Evolutionary conservation across 352 stramenopile genomes (phyloP), one percentile per base, ranked within the genome.

Genomic region (Globisporangium echinulatum): DNA sequence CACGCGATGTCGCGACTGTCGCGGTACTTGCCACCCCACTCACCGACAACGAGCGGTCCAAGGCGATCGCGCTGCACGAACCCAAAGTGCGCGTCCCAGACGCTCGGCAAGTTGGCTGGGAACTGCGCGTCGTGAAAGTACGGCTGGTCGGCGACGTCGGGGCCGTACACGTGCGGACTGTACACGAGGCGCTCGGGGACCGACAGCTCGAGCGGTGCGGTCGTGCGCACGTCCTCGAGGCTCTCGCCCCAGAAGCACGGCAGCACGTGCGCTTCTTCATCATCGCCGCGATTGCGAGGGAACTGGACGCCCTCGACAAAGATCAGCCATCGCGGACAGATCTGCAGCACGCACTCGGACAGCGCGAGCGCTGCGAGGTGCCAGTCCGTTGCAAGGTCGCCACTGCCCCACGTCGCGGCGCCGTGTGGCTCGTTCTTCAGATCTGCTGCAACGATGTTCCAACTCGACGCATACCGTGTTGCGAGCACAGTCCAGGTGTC

Each of bases 81-180:
- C 4, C 79, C 79, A 65, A 90, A 85, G 48, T 87, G 76, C 1
- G 54, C 40, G 47, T 88, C 67, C 79, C 79, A 90, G 50, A 90
- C 71, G 17, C 38, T 19, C 47, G 71, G 68, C 63, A 90, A 65
- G 63, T 90, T 87, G 7, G 39, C 44, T 33, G 68, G 72, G 50
- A 77, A 84, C 39, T 67, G 39, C 7, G 57, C n/a, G 4, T 65
- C 56, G 55, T 69, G 49, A 25, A 87, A 82, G 56, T 84, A 83
- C 51, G 74, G 62, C 48, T 86, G 76, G 49, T 64, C 64, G 4
- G 71, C 61, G 1, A 86, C 74, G 36, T 69, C 65, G 33, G 74
- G 71, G 1, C 74, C 72, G 49, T 86, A 86, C 2, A 72, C 70
- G 53, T 86, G 76, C n/a, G 76, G 76, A 52, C 67, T 74, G 56